Evolutionary conservation across 139 green algal genomes (phyloP).

Genomic region (Desmodesmus armatus): DNA sequence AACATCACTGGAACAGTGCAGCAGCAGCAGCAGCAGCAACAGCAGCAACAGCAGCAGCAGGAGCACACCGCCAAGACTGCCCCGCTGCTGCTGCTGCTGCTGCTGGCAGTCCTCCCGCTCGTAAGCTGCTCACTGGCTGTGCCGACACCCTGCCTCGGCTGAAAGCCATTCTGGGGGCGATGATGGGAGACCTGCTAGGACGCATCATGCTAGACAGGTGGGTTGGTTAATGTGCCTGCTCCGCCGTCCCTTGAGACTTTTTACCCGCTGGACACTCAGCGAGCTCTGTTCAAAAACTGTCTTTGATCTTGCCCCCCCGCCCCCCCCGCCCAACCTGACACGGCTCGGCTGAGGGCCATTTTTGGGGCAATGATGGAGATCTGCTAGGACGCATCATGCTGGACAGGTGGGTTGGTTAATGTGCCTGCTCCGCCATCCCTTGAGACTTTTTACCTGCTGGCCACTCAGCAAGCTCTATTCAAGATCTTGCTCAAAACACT

Average conservation of each 20-base stretch:
- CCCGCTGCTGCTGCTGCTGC: background rate
- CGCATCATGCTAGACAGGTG: constrained; percentile 59
- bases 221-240: background rate
- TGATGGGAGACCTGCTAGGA: constrained; percentile 64
- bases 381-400: constrained; percentile 41
- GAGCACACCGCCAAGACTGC: too few species aligned
- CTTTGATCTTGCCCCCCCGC: too few species aligned
- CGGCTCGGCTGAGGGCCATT: background rate
- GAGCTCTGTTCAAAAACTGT: too few species aligned
- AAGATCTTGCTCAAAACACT: too few species aligned
- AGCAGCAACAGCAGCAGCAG: background rate
- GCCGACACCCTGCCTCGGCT: constrained; percentile 53
- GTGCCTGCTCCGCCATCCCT: too few species aligned
- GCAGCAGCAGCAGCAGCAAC: constrained; percentile 5
- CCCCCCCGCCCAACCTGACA: background rate
- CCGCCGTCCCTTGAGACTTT: too few species aligned
- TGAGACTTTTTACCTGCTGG: too few species aligned
- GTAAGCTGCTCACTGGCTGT: constrained; percentile 21
- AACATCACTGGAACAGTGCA: background rate
- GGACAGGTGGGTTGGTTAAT: constrained; percentile 42
- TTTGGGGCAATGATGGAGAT: background rate
- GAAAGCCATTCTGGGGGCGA: constrained; percentile 51
- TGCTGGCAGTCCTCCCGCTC: background rate
- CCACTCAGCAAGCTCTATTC: too few species aligned
- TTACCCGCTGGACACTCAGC: too few species aligned